Base-by-base conservation (phyloP, 2,329 filamentous ascomycete species). In the Trichoderma koningiopsis region DNA sequence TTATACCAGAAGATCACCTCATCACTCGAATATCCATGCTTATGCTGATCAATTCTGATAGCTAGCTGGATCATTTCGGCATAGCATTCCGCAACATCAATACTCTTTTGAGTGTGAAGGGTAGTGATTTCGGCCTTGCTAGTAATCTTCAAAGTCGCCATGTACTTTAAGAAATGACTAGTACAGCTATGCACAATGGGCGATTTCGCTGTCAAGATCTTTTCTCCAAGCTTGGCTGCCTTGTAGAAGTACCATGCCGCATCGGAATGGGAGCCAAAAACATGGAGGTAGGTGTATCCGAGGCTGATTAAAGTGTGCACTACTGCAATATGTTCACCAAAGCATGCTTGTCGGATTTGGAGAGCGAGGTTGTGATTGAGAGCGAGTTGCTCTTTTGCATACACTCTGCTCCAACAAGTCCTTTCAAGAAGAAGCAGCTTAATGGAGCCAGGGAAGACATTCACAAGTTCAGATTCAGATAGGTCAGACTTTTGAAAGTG, bases 211-310 rank as follows among this genome's bases (percentile, higher is more conserved):
- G 78, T 78, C 5, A 81, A 65, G 4, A 81, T 69, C 0, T 69
- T 19, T 65, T 77, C 76, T 0, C 79, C 79, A 0, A 80, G 43
- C 13, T 73, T 74, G 5, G 75, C 76, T 10, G 80, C 80, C 8
- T 76, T 75, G 71, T 81, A 81, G 58, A 80, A 81, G 70, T 75
- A 80, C 33, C 75, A 75, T 2, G 79, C 75, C 4, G 76, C 77
- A 4, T 62, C 56, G 13, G 68, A 71, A 1, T 72, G 66, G 5
- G 72, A 60, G 8, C 77, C 75, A 0, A 73, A 74, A 27, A 73
- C 69, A 0, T 70, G 67, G 27, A 74, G 72, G 14, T 81, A 77
- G 0, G 80, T 71, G 29, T 75, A 76, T 11, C 79, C 80, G 29
- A 82, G 75, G 5, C 77, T 75, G 40, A 82, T 19, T 11, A 62